These are phyloP conservation scores for Botrytis deweyae DNA, from an alignment of 2,329 filamentous ascomycete genomes.

Conservation along the genomic window DNA sequence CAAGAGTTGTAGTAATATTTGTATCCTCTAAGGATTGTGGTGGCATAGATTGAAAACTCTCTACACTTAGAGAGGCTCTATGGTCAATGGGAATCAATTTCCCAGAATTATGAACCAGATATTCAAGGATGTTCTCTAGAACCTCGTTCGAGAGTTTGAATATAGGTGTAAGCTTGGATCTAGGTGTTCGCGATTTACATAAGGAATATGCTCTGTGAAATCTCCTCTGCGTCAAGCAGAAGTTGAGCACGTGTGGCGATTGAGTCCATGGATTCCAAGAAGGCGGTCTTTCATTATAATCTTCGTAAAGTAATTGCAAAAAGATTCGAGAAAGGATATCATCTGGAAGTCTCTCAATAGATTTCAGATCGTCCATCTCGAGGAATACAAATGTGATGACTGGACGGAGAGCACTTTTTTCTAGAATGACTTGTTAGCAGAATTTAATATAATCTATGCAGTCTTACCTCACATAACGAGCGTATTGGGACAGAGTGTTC, in stretches of 20 bases:
- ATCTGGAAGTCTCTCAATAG: conserved; percentile 22
- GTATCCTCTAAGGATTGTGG: conserved; percentile 27
- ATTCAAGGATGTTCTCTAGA: conserved; percentile 33
- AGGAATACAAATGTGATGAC: neutral
- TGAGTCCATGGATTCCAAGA: conserved; percentile 16
- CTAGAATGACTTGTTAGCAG: conserved; percentile 14
- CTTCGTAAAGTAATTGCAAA: conserved; percentile 18
- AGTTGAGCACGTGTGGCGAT: conserved; percentile 18
- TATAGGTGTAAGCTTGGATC: conserved; percentile 23
- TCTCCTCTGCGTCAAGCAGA: conserved; percentile 20
- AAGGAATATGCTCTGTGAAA: conserved; percentile 21
- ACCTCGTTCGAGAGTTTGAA: conserved; percentile 25
- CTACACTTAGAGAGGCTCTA: conserved; percentile 51
- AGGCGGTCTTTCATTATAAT: conserved; percentile 1
- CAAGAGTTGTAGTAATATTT: conserved; percentile 46
- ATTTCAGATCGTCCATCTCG: conserved; percentile 16
- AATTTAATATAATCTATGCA: neutral
- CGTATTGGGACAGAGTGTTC: neutral
- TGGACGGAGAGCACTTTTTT: neutral
- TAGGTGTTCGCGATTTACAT: conserved; percentile 13
- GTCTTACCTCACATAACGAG: conserved; percentile 16
- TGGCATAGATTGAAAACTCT: conserved; percentile 48
- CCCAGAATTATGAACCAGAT: conserved; percentile 50
- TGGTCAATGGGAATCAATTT: conserved; percentile 50
- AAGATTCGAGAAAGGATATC: conserved; percentile 23